These are phyloP conservation scores for Exophiala viscosa DNA, from an alignment of 2,329 filamentous ascomycete genomes.

Conservation along the genomic window DNA sequence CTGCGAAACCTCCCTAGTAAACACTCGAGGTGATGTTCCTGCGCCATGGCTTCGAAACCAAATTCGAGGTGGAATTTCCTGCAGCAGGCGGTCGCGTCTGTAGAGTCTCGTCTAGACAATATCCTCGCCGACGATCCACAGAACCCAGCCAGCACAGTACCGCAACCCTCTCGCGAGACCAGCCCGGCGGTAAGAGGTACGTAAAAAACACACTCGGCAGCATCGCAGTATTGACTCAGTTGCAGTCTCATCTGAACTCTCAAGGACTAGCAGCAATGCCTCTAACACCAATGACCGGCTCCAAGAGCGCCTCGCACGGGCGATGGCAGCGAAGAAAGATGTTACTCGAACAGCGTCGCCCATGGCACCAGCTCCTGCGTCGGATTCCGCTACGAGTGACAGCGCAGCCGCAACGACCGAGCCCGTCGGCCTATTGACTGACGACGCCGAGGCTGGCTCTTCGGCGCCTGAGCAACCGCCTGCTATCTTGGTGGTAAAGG, in stretches of 20 bases:
- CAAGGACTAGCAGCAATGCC: constrained; percentile 60
- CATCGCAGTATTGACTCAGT: constrained; percentile 52
- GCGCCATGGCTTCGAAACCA: constrained; percentile 32
- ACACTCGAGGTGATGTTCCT: neutral
- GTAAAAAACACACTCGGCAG: constrained; percentile 75
- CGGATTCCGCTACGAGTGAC: constrained; percentile 46
- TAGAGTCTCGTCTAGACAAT: constrained; percentile 87
- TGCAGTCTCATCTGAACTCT: constrained; percentile 40
- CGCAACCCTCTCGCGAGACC: constrained; percentile 25
- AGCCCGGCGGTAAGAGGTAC: constrained; percentile 53
- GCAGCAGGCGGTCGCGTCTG: constrained; percentile 84
- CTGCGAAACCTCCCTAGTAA: too few species aligned
- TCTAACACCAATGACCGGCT: constrained; percentile 73
- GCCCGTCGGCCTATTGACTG: neutral
- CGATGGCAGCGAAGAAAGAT: constrained; percentile 67
- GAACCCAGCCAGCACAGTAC: constrained; percentile 28
- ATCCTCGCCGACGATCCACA: constrained; percentile 70
- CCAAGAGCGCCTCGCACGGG: constrained; percentile 84
- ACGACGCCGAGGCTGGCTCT: neutral
- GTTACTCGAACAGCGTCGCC: constrained; percentile 42
- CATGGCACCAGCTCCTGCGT: constrained; percentile 42
- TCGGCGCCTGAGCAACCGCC: too few species aligned
- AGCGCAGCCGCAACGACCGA: constrained; percentile 25
- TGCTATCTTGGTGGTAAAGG: neutral
- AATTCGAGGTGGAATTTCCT: constrained; percentile 74